phyloP scores from a whole-genome alignment of 495 filamentous ascomycete species.

The Trichoderma erinaceum region DNA sequence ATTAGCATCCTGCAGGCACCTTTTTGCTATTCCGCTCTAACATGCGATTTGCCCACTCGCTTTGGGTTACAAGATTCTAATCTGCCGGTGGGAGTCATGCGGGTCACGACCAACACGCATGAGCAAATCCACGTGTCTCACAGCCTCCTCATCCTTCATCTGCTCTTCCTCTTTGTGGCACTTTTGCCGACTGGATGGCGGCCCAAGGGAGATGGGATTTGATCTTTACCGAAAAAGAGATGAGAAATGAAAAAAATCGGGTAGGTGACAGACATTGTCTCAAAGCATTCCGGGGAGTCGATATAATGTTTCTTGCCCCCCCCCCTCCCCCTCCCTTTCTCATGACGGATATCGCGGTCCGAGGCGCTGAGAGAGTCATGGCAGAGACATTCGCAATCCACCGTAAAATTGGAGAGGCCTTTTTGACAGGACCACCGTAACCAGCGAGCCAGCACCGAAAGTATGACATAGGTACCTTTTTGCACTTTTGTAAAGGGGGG shows the following conservation, averaged over 20 bases:
- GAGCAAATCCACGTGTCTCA: not conserved
- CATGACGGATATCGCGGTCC: no score
- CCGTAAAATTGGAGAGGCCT: no score
- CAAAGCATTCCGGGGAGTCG: no score
- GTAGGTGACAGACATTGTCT: no score
- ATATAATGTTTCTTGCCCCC: no score
- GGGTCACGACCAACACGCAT: not conserved
- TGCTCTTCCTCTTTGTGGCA: not conserved
- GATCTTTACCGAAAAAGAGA: not conserved
- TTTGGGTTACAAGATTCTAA: not conserved
- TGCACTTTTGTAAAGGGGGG: no score
- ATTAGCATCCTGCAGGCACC: not conserved
- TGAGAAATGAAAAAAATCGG: not conserved
- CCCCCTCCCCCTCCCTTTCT: no score
- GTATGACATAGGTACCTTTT: no score
- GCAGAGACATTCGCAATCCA: no score
- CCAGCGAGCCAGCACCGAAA: no score
- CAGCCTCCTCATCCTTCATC: not conserved
- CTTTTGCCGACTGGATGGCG: not conserved
- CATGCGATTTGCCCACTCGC: not conserved
- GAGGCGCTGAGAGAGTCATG: no score
- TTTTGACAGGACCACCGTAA: no score
- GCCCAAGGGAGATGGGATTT: not conserved
- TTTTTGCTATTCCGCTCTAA: not conserved
- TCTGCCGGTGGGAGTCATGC: slow-evolving; percentile 7